phyloP scores from a whole-genome alignment of 2,329 filamentous ascomycete species.

The Sporothrix dimorphospora region DNA sequence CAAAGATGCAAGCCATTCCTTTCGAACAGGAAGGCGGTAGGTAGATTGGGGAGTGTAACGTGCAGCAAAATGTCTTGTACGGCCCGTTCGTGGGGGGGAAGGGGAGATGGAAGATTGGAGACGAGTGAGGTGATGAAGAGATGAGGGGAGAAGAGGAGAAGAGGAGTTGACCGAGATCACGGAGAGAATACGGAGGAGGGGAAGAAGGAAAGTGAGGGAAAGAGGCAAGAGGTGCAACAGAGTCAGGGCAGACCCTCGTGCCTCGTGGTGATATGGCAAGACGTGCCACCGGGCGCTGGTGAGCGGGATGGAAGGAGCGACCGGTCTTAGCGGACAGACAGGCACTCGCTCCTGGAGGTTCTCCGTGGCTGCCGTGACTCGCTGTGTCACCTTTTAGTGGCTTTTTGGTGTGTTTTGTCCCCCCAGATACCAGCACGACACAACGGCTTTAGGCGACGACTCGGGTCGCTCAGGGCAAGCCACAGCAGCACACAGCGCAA shows the following conservation, averaged over 20 bases:
- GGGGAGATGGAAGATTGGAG: too few relatives aligned
- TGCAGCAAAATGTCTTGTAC: constrained; percentile 14
- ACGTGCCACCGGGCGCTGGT: background rate
- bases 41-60: constrained; percentile 2
- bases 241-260: constrained; percentile 7
- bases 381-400: background rate
- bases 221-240: constrained; percentile 13
- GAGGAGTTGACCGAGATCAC: background rate
- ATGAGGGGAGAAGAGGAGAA: background rate
- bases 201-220: background rate
- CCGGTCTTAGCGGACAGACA: background rate
- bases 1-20: constrained; percentile 14
- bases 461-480: background rate
- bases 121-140: background rate
- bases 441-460: background rate
- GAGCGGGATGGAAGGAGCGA: constrained; percentile 15
- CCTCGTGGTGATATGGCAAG: constrained; percentile 19
- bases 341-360: background rate
- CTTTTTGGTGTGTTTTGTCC: background rate
- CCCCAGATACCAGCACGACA: background rate
- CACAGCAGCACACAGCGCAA: background rate
- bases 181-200: background rate
- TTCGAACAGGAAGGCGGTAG: background rate
- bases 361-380: background rate
- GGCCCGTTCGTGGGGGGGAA: background rate